Conservation (phyloP, 768 basidiomycete genomes). For the Candolleomyces efflorescens region DNA sequence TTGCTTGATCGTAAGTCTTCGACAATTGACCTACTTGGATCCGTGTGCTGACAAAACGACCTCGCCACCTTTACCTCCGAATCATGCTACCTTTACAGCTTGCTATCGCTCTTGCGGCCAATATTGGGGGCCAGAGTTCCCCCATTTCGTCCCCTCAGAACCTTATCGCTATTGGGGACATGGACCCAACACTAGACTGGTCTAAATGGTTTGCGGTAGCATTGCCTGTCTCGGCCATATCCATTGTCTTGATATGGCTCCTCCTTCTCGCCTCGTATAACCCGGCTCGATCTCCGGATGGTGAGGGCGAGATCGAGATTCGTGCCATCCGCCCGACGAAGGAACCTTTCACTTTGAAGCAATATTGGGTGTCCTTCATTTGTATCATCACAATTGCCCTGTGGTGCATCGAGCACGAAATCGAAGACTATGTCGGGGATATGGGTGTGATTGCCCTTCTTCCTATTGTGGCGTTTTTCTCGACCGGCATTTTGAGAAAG, state of each 20-base stretch:
- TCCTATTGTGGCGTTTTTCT: constrained; percentile 91
- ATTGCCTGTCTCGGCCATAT: constrained; percentile 83
- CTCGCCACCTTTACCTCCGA: too few species aligned
- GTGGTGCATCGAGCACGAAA: constrained; percentile 84
- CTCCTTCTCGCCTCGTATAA: constrained; percentile 81
- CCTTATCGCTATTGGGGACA: constrained; percentile 82
- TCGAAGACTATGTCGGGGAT: constrained; percentile 79
- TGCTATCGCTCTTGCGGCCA: constrained; percentile 96
- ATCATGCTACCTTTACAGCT: constrained; percentile 51
- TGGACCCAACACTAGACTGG: constrained; percentile 88
- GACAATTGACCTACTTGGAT: not conserved
- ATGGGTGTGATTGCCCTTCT: constrained; percentile 98
- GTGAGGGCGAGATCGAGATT: constrained; percentile 77
- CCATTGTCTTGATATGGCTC: constrained; percentile 88
- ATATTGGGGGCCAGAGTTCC: constrained; percentile 95
- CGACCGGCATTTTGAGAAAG: constrained; percentile 91
- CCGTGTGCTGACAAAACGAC: constrained; percentile 1
- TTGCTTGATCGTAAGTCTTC: constrained; percentile 75
- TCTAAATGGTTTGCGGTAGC: constrained; percentile 91
- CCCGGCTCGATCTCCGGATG: constrained; percentile 66
- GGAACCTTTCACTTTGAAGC: constrained; percentile 78
- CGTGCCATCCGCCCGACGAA: constrained; percentile 78
- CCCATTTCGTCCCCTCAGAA: constrained; percentile 99
- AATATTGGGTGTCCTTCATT: constrained; percentile 86
- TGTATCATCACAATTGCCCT: constrained; percentile 80